phyloP scores from a whole-genome alignment of 2,329 filamentous ascomycete species.

The Aspergillus brunneoviolaceus region DNA sequence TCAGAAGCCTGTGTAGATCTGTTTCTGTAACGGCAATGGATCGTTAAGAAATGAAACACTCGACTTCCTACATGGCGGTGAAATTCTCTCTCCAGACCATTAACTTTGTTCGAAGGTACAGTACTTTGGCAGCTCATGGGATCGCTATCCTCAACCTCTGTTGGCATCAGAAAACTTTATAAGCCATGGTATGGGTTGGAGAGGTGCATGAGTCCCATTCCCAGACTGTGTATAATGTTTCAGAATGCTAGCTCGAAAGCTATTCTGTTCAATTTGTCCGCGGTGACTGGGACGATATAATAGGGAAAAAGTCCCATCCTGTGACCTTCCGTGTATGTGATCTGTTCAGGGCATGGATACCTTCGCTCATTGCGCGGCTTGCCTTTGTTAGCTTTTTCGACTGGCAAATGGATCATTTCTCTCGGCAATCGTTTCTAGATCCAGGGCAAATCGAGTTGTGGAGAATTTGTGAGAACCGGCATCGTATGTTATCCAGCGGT shows the following conservation, averaged over 20 bases:
- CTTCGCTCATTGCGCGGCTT: conserved; percentile 5
- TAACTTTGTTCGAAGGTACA: too few relatives aligned
- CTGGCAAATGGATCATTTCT: conserved; percentile 14
- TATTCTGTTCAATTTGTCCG: background rate
- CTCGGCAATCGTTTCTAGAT: conserved; percentile 22
- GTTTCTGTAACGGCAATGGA: too few relatives aligned
- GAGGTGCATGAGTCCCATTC: background rate
- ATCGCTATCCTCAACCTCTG: too few relatives aligned
- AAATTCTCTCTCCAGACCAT: too few relatives aligned
- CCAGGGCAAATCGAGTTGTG: conserved; percentile 31
- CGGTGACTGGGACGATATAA: background rate
- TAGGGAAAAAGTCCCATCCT: background rate
- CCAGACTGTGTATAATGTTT: background rate
- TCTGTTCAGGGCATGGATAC: conserved; percentile 14
- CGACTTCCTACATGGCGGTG: too few relatives aligned
- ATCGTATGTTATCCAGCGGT: conserved; percentile 44
- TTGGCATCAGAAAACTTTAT: background rate
- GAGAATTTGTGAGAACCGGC: conserved; percentile 30
- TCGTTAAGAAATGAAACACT: too few relatives aligned
- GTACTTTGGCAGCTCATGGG: too few relatives aligned
- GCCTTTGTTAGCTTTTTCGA: background rate
- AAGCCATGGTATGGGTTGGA: background rate
- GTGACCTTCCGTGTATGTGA: background rate
- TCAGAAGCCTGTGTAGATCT: background rate
- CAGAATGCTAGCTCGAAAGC: background rate